Conservation (phyloP, 2,329 filamentous ascomycete species). For the Metarhizium robertsii region DNA sequence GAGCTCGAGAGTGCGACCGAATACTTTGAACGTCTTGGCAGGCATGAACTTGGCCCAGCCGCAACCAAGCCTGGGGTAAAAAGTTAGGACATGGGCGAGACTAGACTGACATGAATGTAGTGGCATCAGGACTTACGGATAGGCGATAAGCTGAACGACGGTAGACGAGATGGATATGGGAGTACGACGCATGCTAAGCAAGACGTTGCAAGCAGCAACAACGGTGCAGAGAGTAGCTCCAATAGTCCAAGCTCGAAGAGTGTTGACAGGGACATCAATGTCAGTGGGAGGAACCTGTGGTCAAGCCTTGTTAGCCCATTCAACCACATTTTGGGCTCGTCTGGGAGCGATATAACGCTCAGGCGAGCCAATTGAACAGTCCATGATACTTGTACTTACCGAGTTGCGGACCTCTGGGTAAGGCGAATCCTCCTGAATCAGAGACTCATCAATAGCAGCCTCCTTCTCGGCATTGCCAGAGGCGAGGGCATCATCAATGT, state of each 20-base stretch:
- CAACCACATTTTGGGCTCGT: neutral
- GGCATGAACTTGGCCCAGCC: constrained; percentile 25
- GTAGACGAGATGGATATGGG: constrained; percentile 43
- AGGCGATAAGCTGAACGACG: constrained; percentile 46
- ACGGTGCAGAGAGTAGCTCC: constrained; percentile 48
- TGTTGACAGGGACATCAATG: constrained; percentile 45
- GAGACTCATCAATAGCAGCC: constrained; percentile 33
- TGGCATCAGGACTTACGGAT: constrained; percentile 25
- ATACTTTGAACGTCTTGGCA: constrained; percentile 18
- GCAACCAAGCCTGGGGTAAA: constrained; percentile 15
- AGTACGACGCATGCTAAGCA: constrained; percentile 40
- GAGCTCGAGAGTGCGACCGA: constrained; percentile 23
- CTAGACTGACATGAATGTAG: neutral
- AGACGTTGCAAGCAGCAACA: constrained; percentile 46
- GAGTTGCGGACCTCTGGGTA: constrained; percentile 18
- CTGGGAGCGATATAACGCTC: neutral
- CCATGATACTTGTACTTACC: constrained; percentile 7
- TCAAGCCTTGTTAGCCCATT: neutral
- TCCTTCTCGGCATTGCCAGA: constrained; percentile 35
- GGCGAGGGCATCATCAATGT: constrained; percentile 36
- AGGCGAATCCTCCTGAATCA: constrained; percentile 42
- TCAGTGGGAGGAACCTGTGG: constrained; percentile 28
- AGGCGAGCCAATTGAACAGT: neutral
- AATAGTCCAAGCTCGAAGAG: constrained; percentile 51
- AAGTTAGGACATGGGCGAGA: neutral